A percentile compares a stretch with the other conserved stretches of the same genome.
Conservation (phyloP, 2,329 filamentous ascomycete species). For the Rhinocladiella similis region DNA sequence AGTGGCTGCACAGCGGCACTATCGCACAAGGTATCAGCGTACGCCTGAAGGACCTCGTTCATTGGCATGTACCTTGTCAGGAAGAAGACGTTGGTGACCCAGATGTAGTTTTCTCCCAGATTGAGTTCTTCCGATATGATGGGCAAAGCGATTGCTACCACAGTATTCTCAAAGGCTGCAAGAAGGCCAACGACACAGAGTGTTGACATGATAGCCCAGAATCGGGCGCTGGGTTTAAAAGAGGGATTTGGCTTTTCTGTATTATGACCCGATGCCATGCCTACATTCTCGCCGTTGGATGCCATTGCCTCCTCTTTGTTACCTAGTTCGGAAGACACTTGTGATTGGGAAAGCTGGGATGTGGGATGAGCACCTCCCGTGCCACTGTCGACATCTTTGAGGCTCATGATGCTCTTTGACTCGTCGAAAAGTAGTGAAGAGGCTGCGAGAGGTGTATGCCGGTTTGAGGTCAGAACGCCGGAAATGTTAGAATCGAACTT, state of each 20-base stretch:
- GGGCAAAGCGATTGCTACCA: slow-evolving; percentile 43
- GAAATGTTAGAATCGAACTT: no score
- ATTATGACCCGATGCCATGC: not conserved
- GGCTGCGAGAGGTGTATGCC: no score
- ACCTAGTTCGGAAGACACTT: no score
- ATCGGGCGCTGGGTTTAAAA: not conserved
- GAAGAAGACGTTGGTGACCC: slow-evolving; percentile 34
- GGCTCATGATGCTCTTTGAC: no score
- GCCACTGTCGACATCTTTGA: no score
- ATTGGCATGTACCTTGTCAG: slow-evolving; percentile 17
- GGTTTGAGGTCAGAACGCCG: no score
- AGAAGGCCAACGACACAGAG: slow-evolving; percentile 31
- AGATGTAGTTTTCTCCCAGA: slow-evolving; percentile 35
- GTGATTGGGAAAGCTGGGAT: no score
- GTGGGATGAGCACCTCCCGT: no score
- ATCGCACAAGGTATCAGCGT: not conserved
- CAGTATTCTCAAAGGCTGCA: slow-evolving; percentile 38
- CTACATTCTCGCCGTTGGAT: not conserved
- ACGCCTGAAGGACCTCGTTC: no score
- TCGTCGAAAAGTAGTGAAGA: no score
- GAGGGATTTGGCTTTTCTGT: not conserved
- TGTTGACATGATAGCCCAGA: slow-evolving; percentile 6
- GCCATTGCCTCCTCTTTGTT: not conserved
- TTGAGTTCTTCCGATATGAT: slow-evolving; percentile 38
- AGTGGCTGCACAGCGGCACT: slow-evolving; percentile 34